Evolutionary conservation across 192 early-diverging fungal species (phyloP), one percentile per base, ranked within the genome.

Genomic region (Entomortierella chlamydospora): DNA sequence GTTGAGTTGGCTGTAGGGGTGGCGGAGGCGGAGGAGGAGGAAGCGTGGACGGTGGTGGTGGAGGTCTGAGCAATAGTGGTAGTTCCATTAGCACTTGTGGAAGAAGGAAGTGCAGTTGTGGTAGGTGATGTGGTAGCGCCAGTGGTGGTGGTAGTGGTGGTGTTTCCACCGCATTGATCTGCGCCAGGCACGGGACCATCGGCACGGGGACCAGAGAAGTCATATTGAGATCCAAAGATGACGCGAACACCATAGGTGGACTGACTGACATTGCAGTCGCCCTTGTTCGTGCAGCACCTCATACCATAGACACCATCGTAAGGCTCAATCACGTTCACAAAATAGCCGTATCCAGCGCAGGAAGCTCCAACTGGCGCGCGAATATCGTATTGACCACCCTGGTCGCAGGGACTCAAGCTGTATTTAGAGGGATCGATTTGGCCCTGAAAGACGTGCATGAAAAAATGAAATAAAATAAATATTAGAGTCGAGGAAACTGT

Each of bases 271-370:
- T 56, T 61, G 22, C 61, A 70, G 25, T 82, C 62, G n/a, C 45
- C 68, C n/a, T 25, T 50, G 61, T 72, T 62, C 29, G 76, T 53
- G 45, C 85, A 87, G 71, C 85, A 87, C 28, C 70, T 73, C 66
- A 87, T 87, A 60, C 83, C 84, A 60, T 85, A 87, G 18, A 62
- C 67, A 26, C 69, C 63, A 43, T 69, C 56, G 0, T 30, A 49
- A 49, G 85, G 83, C 49, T 84, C 85, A 51, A 87, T 65, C 33
- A 87, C 58, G 29, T 81, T 82, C 13, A 87, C 85, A 57, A 87
- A 87, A 25, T 79, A 37, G 4, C 33, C 28, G 54, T 70, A 84
- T 9, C 82, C 83, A 6, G 76, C 64, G 50, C 85, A 87, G 29
- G 67, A 51, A 25, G 85, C 83, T 26, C 72, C 72, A 30, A 73